phyloP scores from a whole-genome alignment of 352 stramenopile species.

The Proteromonas lacertae region DNA sequence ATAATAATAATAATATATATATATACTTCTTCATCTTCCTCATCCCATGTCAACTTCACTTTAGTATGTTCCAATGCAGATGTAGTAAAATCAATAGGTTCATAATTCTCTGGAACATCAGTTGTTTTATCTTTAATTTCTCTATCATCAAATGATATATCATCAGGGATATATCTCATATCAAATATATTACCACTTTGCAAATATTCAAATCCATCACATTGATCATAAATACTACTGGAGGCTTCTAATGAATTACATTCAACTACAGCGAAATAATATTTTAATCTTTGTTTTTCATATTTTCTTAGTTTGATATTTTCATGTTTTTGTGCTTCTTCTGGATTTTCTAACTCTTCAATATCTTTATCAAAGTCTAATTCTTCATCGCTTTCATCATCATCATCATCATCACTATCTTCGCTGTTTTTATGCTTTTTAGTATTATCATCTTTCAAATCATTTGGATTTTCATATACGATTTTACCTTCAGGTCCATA shows the following conservation, averaged over 20 bases:
- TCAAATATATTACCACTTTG: constrained; percentile 69
- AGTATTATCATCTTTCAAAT: no score
- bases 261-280: constrained; percentile 83
- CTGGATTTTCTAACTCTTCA: no score
- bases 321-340: no score
- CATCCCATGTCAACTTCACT: constrained; percentile 74
- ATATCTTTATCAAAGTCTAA: no score
- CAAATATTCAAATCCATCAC: constrained; percentile 86
- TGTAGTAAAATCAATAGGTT: constrained; percentile 63
- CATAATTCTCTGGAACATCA: constrained; percentile 56
- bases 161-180: constrained; percentile 57
- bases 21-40: constrained; percentile 33
- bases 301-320: constrained; percentile 69
- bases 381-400: constrained; percentile 4
- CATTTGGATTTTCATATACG: no score
- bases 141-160: constrained; percentile 38
- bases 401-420: constrained; percentile 1
- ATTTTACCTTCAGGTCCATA: constrained; percentile 3
- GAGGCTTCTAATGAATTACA: constrained; percentile 56
- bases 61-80: constrained; percentile 46
- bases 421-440: no score
- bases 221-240: constrained; percentile 53
- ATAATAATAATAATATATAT: constrained; percentile 8
- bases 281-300: constrained; percentile 79
- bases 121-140: constrained; percentile 34